Conservation (phyloP, 148 eudicot genomes). For the Rheum nobile region DNA sequence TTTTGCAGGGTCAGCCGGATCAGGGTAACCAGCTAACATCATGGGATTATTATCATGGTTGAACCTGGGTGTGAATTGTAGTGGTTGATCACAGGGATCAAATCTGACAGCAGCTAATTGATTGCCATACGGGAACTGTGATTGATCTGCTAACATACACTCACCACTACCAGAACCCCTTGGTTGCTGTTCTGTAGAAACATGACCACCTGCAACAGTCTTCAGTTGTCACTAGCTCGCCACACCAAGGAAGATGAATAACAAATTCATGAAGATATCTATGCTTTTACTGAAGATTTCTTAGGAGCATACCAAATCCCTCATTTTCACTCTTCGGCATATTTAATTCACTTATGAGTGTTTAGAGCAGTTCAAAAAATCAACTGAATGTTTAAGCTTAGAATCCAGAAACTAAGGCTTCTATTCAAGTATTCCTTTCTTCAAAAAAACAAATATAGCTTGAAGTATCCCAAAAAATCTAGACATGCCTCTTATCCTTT, state of each 20-base stretch:
- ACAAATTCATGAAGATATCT: background rate
- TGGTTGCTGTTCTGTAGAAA: slow-evolving; percentile 31
- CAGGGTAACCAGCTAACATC: slow-evolving; percentile 31
- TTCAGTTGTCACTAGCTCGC: slow-evolving; percentile 12
- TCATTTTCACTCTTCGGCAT: background rate
- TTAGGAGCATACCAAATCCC: background rate
- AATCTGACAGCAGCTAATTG: slow-evolving; percentile 25
- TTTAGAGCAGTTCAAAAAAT: background rate
- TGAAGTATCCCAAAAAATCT: background rate
- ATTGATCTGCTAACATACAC: slow-evolving; percentile 30
- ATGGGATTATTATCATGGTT: slow-evolving; percentile 42
- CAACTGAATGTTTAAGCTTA: background rate
- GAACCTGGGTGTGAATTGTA: slow-evolving; percentile 54
- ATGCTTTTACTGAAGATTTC: background rate
- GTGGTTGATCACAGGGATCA: slow-evolving; percentile 60
- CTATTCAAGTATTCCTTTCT: background rate
- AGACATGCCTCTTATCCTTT: background rate
- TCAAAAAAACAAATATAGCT: background rate
- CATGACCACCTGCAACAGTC: slow-evolving; percentile 51
- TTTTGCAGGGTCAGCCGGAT: slow-evolving; percentile 28
- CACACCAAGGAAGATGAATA: background rate
- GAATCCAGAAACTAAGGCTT: background rate
- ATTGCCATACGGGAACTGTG: slow-evolving; percentile 35
- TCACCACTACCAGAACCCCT: slow-evolving; percentile 34
- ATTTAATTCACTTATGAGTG: background rate